These are phyloP conservation scores for Rhizophagus prolifer DNA, from an alignment of 192 early-diverging fungal genomes.

Conservation along the genomic window DNA sequence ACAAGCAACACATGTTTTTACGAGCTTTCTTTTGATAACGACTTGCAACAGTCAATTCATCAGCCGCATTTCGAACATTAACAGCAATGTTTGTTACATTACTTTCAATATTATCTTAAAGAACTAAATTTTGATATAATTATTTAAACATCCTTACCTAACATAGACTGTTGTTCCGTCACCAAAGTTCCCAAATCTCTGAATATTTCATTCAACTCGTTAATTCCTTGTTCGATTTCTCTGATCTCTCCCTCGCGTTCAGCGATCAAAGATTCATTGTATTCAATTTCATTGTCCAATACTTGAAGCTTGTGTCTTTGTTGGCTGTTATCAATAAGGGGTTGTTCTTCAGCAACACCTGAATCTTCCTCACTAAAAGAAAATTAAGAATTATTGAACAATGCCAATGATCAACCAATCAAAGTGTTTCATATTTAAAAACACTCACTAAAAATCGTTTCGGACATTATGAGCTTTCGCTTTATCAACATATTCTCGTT, in stretches of 20 bases:
- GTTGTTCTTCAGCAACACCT: constrained; percentile 50
- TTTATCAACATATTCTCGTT: constrained; percentile 80
- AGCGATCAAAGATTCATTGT: constrained; percentile 89
- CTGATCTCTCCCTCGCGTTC: constrained; percentile 92
- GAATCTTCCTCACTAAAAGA: constrained; percentile 46
- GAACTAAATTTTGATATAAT: constrained; percentile 4
- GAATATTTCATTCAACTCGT: constrained; percentile 96
- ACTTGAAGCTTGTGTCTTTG: constrained; percentile 65
- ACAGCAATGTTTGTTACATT: constrained; percentile 84
- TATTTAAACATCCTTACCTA: constrained; percentile 58
- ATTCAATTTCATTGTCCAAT: constrained; percentile 90
- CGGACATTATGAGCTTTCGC: constrained; percentile 54
- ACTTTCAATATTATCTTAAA: constrained; percentile 87
- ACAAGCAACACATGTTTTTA: constrained; percentile 81
- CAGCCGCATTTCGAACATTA: constrained; percentile 77
- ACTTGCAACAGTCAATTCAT: constrained; percentile 78
- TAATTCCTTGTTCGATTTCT: constrained; percentile 91
- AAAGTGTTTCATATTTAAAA: no score
- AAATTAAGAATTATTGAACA: not conserved
- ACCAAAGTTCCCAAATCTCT: constrained; percentile 93
- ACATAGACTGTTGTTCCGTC: constrained; percentile 91
- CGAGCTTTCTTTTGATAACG: constrained; percentile 75
- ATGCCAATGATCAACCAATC: not conserved
- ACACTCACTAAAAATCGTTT: constrained; percentile 43
- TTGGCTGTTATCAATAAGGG: constrained; percentile 59